Evolutionary conservation across 352 stramenopile species (phyloP).

Genomic region (Halophytophthora polymorphica): DNA sequence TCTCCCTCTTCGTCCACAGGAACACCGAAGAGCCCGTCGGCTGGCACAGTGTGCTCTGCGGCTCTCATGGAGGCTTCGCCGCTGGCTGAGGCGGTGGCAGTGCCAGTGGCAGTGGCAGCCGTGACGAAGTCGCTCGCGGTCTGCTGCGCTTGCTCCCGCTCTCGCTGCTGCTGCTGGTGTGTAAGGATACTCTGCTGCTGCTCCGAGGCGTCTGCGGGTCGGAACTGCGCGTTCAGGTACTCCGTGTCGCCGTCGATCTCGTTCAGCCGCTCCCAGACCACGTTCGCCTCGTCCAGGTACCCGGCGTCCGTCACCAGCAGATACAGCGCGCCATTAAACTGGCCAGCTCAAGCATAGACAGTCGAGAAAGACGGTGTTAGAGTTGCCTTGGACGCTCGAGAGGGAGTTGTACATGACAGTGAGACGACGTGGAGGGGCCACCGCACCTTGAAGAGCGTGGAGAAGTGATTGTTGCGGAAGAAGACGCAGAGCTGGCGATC

Average conservation of each 20-base stretch:
- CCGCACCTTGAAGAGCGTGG: conserved; percentile 92
- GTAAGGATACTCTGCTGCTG: conserved; percentile 68
- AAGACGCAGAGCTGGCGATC: conserved; percentile 94
- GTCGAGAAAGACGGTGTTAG: conserved; percentile 2
- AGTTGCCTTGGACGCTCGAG: no score
- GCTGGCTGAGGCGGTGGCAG: conserved; percentile 1
- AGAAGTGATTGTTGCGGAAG: conserved; percentile 99
- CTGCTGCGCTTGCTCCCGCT: conserved; percentile 12
- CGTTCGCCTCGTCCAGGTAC: conserved; percentile 90
- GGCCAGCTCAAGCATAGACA: conserved; percentile 3
- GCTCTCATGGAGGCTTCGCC: conserved; percentile 7
- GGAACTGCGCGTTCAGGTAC: conserved; percentile 73
- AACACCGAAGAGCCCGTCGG: conserved; percentile 11
- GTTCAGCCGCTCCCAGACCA: conserved; percentile 96
- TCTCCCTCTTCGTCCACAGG: conserved; percentile 2
- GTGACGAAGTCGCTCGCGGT: conserved; percentile 16
- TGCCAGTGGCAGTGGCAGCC: conserved; percentile 12
- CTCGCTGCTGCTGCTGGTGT: conserved; percentile 47
- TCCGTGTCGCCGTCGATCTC: conserved; percentile 84
- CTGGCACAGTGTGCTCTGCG: conserved; percentile 14
- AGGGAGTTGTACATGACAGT: no score
- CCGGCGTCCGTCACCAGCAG: conserved; percentile 96
- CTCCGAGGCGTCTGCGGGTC: conserved; percentile 55
- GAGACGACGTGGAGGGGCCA: background rate
- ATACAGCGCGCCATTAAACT: conserved; percentile 92